These are phyloP conservation scores for Podosphaera aphanis DNA, from an alignment of 2,329 filamentous ascomycete genomes.

Conservation along the genomic window DNA sequence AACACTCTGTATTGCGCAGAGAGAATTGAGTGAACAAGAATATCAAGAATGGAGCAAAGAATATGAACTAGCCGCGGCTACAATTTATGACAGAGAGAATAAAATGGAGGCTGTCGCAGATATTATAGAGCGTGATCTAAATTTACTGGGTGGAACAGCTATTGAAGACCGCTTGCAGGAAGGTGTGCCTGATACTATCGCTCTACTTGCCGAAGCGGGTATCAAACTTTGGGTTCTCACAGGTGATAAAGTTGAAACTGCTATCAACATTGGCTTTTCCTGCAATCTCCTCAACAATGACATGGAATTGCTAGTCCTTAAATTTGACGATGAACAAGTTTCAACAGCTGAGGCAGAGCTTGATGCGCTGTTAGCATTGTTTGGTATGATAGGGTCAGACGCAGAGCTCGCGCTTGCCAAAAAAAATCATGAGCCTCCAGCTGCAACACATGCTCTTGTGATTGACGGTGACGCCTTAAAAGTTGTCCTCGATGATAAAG, in stretches of 20 bases:
- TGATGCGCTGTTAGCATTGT: slow-evolving; percentile 46
- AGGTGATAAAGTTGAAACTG: slow-evolving; percentile 95
- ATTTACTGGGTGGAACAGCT: slow-evolving; percentile 73
- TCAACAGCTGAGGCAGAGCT: slow-evolving; percentile 44
- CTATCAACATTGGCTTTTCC: slow-evolving; percentile 98
- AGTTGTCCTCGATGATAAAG: slow-evolving; percentile 54
- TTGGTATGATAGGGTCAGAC: slow-evolving; percentile 63
- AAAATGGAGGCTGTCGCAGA: slow-evolving; percentile 81
- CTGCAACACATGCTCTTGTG: slow-evolving; percentile 71
- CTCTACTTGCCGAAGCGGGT: slow-evolving; percentile 69
- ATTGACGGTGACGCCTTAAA: slow-evolving; percentile 89
- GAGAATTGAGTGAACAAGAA: slow-evolving; percentile 56
- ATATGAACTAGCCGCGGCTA: slow-evolving; percentile 66
- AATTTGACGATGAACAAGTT: slow-evolving; percentile 50
- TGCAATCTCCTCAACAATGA: slow-evolving; percentile 94
- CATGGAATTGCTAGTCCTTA: slow-evolving; percentile 87
- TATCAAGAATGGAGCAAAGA: slow-evolving; percentile 68
- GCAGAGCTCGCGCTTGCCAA: slow-evolving; percentile 61
- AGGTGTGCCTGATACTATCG: slow-evolving; percentile 88
- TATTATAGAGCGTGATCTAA: slow-evolving; percentile 72
- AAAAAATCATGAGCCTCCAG: slow-evolving; percentile 65
- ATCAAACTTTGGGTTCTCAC: slow-evolving; percentile 98
- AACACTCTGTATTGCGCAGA: slow-evolving; percentile 80
- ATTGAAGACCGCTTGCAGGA: slow-evolving; percentile 96
- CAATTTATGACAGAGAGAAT: slow-evolving; percentile 70